Evolutionary conservation across 805 yeast species (phyloP).

Genomic region (Kluyveromyces dobzhanskii): DNA sequence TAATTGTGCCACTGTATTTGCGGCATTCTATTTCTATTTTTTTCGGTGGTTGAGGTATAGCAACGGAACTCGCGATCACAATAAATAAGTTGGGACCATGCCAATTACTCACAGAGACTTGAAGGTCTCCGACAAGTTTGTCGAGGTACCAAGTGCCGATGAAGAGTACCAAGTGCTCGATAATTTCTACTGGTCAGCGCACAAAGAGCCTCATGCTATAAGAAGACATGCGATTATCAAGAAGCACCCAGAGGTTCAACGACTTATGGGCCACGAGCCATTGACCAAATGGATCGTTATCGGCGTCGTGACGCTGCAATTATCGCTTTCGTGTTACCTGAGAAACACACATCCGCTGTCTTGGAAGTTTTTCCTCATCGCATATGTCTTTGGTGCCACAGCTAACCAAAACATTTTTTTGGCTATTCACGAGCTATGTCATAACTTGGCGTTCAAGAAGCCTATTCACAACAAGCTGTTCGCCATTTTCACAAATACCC

Average conservation of each 20-base stretch:
- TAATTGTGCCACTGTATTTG: too few species aligned
- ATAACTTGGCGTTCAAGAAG: constrained; percentile 72
- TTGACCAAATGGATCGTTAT: constrained; percentile 67
- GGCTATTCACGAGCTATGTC: constrained; percentile 84
- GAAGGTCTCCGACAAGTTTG: constrained; percentile 6
- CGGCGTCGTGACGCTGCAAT: constrained; percentile 61
- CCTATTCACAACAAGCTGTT: constrained; percentile 73
- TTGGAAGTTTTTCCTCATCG: constrained; percentile 48
- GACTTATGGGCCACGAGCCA: constrained; percentile 81
- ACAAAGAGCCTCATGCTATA: constrained; percentile 69
- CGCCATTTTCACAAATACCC: constrained; percentile 69
- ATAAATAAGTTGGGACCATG: constrained; percentile 4
- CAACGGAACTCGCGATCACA: too few species aligned
- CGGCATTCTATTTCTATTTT: too few species aligned
- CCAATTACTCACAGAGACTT: constrained; percentile 10
- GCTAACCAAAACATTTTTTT: constrained; percentile 75
- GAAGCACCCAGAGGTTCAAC: constrained; percentile 70
- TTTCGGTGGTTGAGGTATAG: too few species aligned
- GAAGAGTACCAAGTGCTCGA: constrained; percentile 31
- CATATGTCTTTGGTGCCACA: constrained; percentile 81
- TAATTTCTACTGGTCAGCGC: constrained; percentile 80
- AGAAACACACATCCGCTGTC: constrained; percentile 45
- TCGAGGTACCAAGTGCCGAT: constrained; percentile 27
- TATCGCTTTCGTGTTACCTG: constrained; percentile 52
- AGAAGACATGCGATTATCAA: constrained; percentile 67